Percentiles rank a stretch among this genome's conserved stretches.
These are phyloP conservation scores for Microbotryum intermedium DNA, from an alignment of 1,284 basidiomycete genomes.

Conservation along the genomic window DNA sequence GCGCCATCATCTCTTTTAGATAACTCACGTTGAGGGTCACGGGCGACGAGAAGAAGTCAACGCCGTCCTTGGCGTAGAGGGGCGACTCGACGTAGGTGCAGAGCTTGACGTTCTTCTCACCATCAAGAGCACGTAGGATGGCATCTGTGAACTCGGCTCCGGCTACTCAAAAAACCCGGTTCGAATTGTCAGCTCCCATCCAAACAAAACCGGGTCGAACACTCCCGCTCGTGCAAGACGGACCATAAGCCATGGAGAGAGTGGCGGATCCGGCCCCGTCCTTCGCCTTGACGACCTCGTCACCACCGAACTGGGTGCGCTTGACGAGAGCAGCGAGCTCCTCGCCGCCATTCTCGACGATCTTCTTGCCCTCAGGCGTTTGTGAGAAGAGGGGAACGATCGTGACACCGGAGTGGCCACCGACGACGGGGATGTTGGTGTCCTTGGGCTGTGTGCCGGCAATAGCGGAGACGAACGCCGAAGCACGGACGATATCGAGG, in stretches of 20 bases:
- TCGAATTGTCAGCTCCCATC: neutral
- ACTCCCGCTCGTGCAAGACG: constrained; percentile 31
- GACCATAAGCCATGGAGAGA: constrained; percentile 80
- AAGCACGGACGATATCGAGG: constrained; percentile 91
- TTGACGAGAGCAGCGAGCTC: constrained; percentile 61
- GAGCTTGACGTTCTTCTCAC: constrained; percentile 70
- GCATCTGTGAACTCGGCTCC: constrained; percentile 79
- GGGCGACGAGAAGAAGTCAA: constrained; percentile 82
- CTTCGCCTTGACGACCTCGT: constrained; percentile 83
- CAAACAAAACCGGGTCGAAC: neutral
- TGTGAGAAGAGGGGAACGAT: constrained; percentile 94
- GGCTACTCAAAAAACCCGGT: constrained; percentile 40
- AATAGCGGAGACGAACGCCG: constrained; percentile 77
- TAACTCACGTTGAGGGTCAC: constrained; percentile 73
- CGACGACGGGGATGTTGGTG: constrained; percentile 74
- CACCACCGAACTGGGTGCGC: constrained; percentile 85
- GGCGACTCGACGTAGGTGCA: constrained; percentile 58
- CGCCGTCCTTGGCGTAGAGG: constrained; percentile 42
- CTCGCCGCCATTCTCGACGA: constrained; percentile 54
- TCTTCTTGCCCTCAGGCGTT: constrained; percentile 41
- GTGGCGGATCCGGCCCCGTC: constrained; percentile 83
- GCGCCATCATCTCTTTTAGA: neutral
- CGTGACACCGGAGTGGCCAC: constrained; percentile 92
- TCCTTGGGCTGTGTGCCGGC: constrained; percentile 55
- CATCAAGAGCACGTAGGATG: constrained; percentile 72